Evolutionary conservation across 352 stramenopile genomes (phyloP).

Genomic region (Globisporangium echinulatum): DNA sequence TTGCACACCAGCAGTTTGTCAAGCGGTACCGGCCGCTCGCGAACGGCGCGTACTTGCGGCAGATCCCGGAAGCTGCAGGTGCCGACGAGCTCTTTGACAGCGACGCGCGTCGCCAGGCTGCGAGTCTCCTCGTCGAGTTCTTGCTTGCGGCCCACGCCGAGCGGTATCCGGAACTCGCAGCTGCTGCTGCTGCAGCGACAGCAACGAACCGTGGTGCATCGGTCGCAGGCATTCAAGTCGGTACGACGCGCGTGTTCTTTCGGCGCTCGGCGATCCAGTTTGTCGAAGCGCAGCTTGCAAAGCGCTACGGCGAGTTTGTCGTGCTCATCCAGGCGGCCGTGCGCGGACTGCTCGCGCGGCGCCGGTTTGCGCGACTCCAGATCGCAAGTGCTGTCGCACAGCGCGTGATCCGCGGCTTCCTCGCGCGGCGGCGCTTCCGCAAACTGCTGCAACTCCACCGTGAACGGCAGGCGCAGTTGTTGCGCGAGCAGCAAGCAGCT

Average conservation of each 20-base stretch:
- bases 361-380: slow-evolving; percentile 44
- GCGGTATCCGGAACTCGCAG: slow-evolving; percentile 47
- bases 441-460: slow-evolving; percentile 42
- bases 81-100: slow-evolving; percentile 48
- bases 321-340: slow-evolving; percentile 76
- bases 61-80: slow-evolving; percentile 47
- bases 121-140: slow-evolving; percentile 56
- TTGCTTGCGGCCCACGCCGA: slow-evolving; percentile 63
- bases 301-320: slow-evolving; percentile 82
- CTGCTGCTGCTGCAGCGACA: slow-evolving; percentile 24
- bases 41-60: slow-evolving; percentile 53
- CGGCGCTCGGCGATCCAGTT: slow-evolving; percentile 80
- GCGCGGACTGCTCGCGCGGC: slow-evolving; percentile 47
- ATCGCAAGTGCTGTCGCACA: slow-evolving; percentile 38
- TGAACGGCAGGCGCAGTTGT: slow-evolving; percentile 31
- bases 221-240: slow-evolving; percentile 72
- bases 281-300: slow-evolving; percentile 78
- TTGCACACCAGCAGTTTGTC: slow-evolving; percentile 91
- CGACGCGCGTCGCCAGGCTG: slow-evolving; percentile 43
- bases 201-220: slow-evolving; percentile 21
- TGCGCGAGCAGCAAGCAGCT: slow-evolving; percentile 30
- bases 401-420: slow-evolving; percentile 57
- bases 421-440: slow-evolving; percentile 51
- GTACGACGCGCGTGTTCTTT: slow-evolving; percentile 79
- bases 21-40: slow-evolving; percentile 84